Percentiles rank a stretch among this genome's conserved stretches.
These are phyloP conservation scores for Xylaria multiplex DNA, from an alignment of 2,329 filamentous ascomycete species.

Conservation along the genomic window DNA sequence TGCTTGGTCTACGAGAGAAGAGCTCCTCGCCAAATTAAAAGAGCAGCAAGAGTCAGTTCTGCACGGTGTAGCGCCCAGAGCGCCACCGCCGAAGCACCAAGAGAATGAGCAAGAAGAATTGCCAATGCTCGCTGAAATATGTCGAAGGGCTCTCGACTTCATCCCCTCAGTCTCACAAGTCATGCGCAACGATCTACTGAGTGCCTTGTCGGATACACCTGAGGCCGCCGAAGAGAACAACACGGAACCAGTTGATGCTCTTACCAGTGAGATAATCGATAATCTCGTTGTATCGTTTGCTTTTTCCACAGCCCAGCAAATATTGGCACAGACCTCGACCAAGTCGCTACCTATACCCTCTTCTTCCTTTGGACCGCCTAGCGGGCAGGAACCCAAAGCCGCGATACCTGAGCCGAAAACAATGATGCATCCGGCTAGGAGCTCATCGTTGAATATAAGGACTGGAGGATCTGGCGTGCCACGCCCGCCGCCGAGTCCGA, in stretches of 20 bases:
- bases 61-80: slow-evolving; percentile 65
- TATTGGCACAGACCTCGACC: slow-evolving; percentile 78
- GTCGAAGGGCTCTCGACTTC: slow-evolving; percentile 83
- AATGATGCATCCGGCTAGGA: slow-evolving; percentile 74
- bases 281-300: slow-evolving; percentile 82
- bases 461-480: slow-evolving; percentile 42
- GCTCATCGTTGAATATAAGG: slow-evolving; percentile 66
- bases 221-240: slow-evolving; percentile 52
- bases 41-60: slow-evolving; percentile 70
- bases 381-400: slow-evolving; percentile 67
- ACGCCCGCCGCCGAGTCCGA: slow-evolving; percentile 60
- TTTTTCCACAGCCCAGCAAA: slow-evolving; percentile 79
- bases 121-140: slow-evolving; percentile 84
- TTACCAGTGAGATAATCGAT: slow-evolving; percentile 68
- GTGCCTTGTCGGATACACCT: slow-evolving; percentile 63
- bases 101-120: slow-evolving; percentile 77
- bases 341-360: slow-evolving; percentile 73
- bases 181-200: slow-evolving; percentile 79
- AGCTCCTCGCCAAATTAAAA: slow-evolving; percentile 69
- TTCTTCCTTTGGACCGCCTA: slow-evolving; percentile 60
- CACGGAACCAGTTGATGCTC: slow-evolving; percentile 45
- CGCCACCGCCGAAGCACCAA: slow-evolving; percentile 59
- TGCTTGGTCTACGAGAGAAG: slow-evolving; percentile 69
- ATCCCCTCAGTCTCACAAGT: slow-evolving; percentile 82
- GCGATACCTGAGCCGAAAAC: slow-evolving; percentile 75